Conservation (phyloP, 2,329 filamentous ascomycete species). For the Hymenoscyphus infarciens region DNA sequence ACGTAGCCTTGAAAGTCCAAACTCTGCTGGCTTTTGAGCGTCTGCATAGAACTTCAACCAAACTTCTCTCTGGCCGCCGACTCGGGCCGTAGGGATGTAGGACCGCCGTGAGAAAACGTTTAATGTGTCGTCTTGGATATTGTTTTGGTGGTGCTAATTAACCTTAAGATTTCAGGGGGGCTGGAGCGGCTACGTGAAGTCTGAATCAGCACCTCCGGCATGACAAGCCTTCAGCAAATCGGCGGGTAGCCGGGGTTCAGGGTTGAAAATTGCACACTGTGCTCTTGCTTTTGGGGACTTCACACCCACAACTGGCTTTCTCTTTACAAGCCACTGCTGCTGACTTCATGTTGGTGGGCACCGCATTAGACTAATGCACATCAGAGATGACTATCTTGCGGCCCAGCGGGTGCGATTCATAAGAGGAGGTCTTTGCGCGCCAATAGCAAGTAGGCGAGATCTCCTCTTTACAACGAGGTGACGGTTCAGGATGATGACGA, state of each 20-base stretch:
- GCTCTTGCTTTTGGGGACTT: not conserved
- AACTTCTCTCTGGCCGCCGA: not conserved
- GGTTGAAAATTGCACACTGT: not conserved
- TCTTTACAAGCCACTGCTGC: not conserved
- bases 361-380: slow-evolving; percentile 1
- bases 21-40: not conserved
- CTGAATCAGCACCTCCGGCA: not conserved
- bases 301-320: not conserved
- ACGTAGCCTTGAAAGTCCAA: not conserved
- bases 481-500: not conserved
- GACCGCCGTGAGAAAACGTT: not conserved
- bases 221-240: not conserved
- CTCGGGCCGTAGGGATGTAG: slow-evolving; percentile 2
- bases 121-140: not conserved
- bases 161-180: slow-evolving; percentile 4
- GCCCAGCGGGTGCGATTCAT: not conserved
- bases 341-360: not conserved
- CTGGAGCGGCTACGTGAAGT: not conserved
- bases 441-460: not conserved
- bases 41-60: not conserved
- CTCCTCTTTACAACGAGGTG: not conserved
- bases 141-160: not conserved
- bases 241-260: slow-evolving; percentile 2
- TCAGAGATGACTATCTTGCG: not conserved
- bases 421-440: slow-evolving; percentile 2